Conservation (phyloP, 169 alveolate species). For the Cryptosporidium ubiquitum region DNA sequence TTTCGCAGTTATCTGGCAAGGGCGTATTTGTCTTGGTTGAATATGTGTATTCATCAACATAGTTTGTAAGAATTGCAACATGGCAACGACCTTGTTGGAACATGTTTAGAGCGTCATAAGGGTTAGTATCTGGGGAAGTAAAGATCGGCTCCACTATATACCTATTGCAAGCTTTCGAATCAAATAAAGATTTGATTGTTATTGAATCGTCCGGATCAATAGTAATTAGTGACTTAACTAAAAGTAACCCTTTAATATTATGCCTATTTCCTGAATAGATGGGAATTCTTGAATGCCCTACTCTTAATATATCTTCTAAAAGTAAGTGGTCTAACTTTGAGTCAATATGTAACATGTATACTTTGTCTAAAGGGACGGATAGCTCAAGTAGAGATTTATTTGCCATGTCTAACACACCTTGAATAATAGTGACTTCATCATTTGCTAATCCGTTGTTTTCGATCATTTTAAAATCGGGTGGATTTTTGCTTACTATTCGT, state of each 20-base stretch:
- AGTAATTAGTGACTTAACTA: slow-evolving; percentile 81
- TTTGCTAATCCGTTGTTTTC: slow-evolving; percentile 62
- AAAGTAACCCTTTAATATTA: slow-evolving; percentile 83
- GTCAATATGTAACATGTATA: slow-evolving; percentile 81
- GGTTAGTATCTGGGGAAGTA: slow-evolving; percentile 65
- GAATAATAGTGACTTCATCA: slow-evolving; percentile 82
- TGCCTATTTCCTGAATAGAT: slow-evolving; percentile 80
- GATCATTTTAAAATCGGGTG: neutral
- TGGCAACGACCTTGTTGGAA: slow-evolving; percentile 74
- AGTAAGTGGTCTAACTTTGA: slow-evolving; percentile 75
- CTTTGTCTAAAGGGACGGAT: slow-evolving; percentile 80
- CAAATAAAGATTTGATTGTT: slow-evolving; percentile 45
- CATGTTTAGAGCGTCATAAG: slow-evolving; percentile 59
- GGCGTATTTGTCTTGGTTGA: slow-evolving; percentile 39
- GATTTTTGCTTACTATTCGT: neutral
- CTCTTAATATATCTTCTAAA: slow-evolving; percentile 77
- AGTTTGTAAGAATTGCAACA: slow-evolving; percentile 64
- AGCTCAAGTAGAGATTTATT: slow-evolving; percentile 78
- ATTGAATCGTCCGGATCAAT: slow-evolving; percentile 69
- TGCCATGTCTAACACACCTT: slow-evolving; percentile 86
- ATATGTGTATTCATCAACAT: slow-evolving; percentile 48
- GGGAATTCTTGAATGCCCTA: slow-evolving; percentile 89
- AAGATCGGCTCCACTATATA: slow-evolving; percentile 65
- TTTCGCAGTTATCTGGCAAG: slow-evolving; percentile 42
- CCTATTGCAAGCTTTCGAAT: slow-evolving; percentile 25